phyloP scores from a whole-genome alignment of 768 basidiomycete genomes.

The Boletus edulis region DNA sequence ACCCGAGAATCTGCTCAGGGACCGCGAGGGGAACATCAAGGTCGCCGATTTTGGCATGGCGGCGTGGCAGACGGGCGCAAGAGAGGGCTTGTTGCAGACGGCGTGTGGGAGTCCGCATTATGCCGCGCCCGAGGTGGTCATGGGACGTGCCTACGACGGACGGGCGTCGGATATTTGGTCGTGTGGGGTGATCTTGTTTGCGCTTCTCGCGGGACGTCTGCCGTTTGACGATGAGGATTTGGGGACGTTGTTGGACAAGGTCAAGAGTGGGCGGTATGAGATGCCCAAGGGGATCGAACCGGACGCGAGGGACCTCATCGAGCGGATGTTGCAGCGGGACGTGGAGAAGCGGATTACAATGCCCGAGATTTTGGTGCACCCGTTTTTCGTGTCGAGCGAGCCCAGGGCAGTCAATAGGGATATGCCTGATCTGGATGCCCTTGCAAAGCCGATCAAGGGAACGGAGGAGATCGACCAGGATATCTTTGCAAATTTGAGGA shows the following conservation, averaged over 20 bases:
- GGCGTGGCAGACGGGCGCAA: constrained; percentile 73
- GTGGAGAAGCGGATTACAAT: constrained; percentile 77
- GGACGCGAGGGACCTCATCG: constrained; percentile 73
- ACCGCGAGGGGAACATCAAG: constrained; percentile 83
- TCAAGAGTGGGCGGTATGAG: constrained; percentile 67
- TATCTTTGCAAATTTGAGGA: constrained; percentile 85
- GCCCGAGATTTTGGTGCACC: constrained; percentile 73
- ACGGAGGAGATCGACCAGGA: constrained; percentile 77
- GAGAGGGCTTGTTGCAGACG: constrained; percentile 63
- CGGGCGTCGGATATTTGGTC: constrained; percentile 95
- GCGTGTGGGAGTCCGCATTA: constrained; percentile 96
- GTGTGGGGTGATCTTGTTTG: constrained; percentile 90
- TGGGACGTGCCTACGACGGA: constrained; percentile 81
- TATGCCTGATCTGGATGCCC: constrained; percentile 61
- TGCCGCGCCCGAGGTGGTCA: constrained; percentile 88
- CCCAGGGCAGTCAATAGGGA: constrained; percentile 42
- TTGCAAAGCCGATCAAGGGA: constrained; percentile 64
- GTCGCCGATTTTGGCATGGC: constrained; percentile 99
- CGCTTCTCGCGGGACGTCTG: constrained; percentile 81
- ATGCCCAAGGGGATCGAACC: constrained; percentile 72
- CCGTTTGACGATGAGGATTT: constrained; percentile 93
- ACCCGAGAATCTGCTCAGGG: constrained; percentile 89
- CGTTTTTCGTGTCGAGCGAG: constrained; percentile 65
- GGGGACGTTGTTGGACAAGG: constrained; percentile 72
- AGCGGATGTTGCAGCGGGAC: constrained; percentile 78